Conservation (phyloP, 1,139 yeast species). For the Saccharomyces hybrid region DNA sequence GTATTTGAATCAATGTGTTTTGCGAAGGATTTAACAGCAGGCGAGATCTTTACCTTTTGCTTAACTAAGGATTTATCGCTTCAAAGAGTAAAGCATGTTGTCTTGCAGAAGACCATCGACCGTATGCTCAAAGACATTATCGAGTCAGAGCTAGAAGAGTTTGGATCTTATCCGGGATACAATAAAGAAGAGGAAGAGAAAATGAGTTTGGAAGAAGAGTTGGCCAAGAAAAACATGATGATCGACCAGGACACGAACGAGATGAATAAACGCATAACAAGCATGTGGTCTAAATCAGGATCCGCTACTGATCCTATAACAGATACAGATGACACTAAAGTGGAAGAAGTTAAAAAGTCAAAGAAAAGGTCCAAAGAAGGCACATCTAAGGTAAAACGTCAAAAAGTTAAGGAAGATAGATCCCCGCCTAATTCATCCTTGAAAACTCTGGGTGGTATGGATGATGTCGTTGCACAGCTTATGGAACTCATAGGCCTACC, state of each 20-base stretch:
- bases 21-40: conserved; percentile 48
- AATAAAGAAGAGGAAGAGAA: conserved; percentile 24
- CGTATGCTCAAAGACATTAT: conserved; percentile 41
- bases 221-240: conserved; percentile 44
- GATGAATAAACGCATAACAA: conserved; percentile 69
- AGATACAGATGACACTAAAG: conserved; percentile 12
- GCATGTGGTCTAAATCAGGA: conserved; percentile 49
- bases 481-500: conserved; percentile 91
- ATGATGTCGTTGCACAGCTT: conserved; percentile 69
- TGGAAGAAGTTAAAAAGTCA: conserved; percentile 17
- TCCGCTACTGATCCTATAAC: conserved; percentile 12
- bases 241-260: conserved; percentile 52
- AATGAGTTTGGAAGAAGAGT: conserved; percentile 25
- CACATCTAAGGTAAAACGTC: conserved; percentile 27
- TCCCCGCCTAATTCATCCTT: conserved; percentile 63
- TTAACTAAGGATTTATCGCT: conserved; percentile 56
- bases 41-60: conserved; percentile 48
- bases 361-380: conserved; percentile 31
- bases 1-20: conserved; percentile 40
- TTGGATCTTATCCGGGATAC: conserved; percentile 33
- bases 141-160: conserved; percentile 38
- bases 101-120: conserved; percentile 52
- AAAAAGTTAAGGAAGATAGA: conserved; percentile 45
- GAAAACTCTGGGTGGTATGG: conserved; percentile 83
- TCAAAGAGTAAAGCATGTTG: conserved; percentile 55